A percentile compares a stretch with the other conserved stretches of the same genome.
Conservation (phyloP, 257 asterid genomes). For the Eustoma russellianum region DNA sequence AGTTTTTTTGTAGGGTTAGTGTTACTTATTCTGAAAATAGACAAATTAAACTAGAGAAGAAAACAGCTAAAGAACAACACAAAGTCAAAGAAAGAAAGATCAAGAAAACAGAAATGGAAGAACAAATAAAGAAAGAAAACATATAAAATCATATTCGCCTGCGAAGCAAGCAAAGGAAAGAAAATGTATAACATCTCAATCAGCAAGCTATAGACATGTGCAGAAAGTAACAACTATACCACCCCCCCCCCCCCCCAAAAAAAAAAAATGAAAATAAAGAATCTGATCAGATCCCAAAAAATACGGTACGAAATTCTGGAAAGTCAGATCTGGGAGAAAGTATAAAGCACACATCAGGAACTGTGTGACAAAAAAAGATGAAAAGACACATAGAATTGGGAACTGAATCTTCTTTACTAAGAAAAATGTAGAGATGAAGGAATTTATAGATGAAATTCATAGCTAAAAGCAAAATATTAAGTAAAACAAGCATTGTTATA, state of each 20-base stretch:
- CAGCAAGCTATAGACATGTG: no score
- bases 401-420: constrained; percentile 2
- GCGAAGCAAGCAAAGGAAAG: no score
- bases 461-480: no score
- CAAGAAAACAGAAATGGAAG: background rate
- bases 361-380: background rate
- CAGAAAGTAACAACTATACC: no score
- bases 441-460: no score
- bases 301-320: no score
- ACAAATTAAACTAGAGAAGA: background rate
- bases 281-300: background rate
- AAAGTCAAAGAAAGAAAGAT: background rate
- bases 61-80: background rate
- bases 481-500: no score
- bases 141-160: no score
- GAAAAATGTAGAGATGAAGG: no score
- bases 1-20: background rate
- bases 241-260: no score
- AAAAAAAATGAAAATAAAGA: background rate
- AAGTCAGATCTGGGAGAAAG: background rate
- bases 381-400: background rate
- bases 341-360: background rate
- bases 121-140: background rate
- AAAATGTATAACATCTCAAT: no score
- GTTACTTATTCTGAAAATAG: background rate